Percentiles rank a stretch among this genome's conserved stretches.
Conservation (phyloP, 768 basidiomycete genomes). For the Suillus subluteus region DNA sequence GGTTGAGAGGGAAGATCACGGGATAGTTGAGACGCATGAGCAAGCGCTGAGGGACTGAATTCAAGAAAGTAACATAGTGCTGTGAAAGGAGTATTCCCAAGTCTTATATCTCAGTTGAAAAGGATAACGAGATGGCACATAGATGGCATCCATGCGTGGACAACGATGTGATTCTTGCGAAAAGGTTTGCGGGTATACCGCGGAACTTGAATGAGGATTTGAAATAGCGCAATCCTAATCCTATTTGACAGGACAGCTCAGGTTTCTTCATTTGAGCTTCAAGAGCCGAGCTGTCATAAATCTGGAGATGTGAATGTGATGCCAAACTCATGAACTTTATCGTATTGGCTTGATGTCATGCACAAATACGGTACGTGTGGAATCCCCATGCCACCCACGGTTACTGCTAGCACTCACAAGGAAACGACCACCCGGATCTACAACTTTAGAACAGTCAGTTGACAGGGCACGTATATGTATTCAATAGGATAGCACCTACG, state of each 20-base stretch:
- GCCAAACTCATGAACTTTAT: conserved; percentile 28
- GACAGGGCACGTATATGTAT: conserved; percentile 22
- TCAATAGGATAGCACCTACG: conserved; percentile 54
- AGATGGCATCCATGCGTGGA: conserved; percentile 27
- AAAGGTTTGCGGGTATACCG: conserved; percentile 33
- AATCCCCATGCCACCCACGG: conserved; percentile 92
- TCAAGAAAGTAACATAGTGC: conserved; percentile 27
- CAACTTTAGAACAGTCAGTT: conserved; percentile 53
- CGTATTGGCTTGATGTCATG: conserved; percentile 73
- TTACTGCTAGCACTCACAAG: conserved; percentile 92
- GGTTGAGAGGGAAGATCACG: conserved; percentile 37
- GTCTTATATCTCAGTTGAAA: conserved; percentile 33
- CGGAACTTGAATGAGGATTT: conserved; percentile 38
- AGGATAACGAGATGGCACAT: conserved; percentile 37
- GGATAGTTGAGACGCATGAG: conserved; percentile 37
- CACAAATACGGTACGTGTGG: conserved; percentile 86
- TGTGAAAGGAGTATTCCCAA: conserved; percentile 17
- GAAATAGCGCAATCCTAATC: conserved; percentile 35
- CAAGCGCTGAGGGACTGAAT: conserved; percentile 5
- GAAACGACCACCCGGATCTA: conserved; percentile 84
- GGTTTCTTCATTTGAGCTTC: conserved; percentile 9
- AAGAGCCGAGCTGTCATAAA: conserved; percentile 27
- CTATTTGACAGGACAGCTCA: conserved; percentile 18
- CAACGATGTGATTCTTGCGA: conserved; percentile 18
- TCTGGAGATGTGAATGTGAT: conserved; percentile 12